These are phyloP conservation scores for Pseudogymnoascus sp. DNA, from an alignment of 2,329 filamentous ascomycete genomes.

Conservation along the genomic window DNA sequence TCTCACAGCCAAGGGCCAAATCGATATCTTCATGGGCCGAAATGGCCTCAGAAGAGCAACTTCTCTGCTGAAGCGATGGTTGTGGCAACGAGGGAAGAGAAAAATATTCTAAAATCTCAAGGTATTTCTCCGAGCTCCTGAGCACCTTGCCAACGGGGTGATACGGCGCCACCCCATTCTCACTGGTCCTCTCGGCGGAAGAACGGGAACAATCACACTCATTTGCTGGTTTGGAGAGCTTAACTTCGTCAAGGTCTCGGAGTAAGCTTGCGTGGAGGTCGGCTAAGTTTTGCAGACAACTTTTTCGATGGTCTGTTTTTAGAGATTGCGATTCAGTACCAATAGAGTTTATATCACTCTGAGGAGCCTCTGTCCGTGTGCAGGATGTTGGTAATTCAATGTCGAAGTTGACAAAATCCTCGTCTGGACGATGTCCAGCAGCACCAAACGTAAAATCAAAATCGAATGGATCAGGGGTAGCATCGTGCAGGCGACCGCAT, in stretches of 20 bases:
- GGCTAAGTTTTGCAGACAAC: background rate
- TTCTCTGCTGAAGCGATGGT: background rate
- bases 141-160: background rate
- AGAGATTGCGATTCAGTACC: background rate
- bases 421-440: background rate
- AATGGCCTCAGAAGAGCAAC: background rate
- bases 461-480: background rate
- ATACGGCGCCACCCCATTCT: background rate
- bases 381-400: background rate
- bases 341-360: background rate
- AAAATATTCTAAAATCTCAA: background rate
- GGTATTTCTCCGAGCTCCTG: background rate
- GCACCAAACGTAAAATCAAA: slow-evolving; percentile 3
- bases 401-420: background rate
- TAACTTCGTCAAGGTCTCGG: slow-evolving; percentile 1
- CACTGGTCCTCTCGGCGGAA: background rate
- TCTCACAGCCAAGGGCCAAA: background rate
- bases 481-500: background rate
- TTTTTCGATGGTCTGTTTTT: background rate
- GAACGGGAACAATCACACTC: background rate
- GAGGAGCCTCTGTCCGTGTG: background rate
- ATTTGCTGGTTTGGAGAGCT: background rate
- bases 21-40: background rate
- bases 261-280: background rate
- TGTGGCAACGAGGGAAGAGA: background rate